These are phyloP conservation scores for Tylopilus sp. DNA, from an alignment of 768 basidiomycete genomes.

Conservation along the genomic window DNA sequence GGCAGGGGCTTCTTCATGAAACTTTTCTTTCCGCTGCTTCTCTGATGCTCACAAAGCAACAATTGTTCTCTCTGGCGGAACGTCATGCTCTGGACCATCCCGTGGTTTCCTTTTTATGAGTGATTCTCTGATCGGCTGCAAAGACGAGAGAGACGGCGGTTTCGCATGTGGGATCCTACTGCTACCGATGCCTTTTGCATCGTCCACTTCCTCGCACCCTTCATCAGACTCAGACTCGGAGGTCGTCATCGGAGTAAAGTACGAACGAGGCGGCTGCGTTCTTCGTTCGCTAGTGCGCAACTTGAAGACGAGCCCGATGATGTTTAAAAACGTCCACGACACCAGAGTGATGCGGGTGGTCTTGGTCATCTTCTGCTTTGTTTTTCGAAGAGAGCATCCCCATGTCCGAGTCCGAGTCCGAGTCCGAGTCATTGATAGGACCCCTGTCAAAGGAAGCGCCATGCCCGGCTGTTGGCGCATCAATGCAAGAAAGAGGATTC, in stretches of 20 bases:
- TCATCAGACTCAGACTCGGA: slow-evolving; percentile 9
- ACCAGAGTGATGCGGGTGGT: not conserved
- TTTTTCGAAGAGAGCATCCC: slow-evolving; percentile 10
- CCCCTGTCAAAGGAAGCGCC: not conserved
- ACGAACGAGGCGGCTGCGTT: not conserved
- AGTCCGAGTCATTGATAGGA: slow-evolving; percentile 4
- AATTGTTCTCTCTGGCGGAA: not conserved
- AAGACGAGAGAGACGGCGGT: slow-evolving; percentile 2
- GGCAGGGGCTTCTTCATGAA: slow-evolving; percentile 11
- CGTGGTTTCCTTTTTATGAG: slow-evolving; percentile 9
- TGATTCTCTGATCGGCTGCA: slow-evolving; percentile 12
- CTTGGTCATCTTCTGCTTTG: not conserved
- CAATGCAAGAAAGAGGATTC: slow-evolving; percentile 1
- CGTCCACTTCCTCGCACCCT: not conserved
- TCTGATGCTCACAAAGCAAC: slow-evolving; percentile 2
- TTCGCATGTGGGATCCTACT: slow-evolving; percentile 1
- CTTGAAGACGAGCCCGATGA: not conserved
- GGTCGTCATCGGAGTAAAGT: not conserved
- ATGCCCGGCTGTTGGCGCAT: not conserved
- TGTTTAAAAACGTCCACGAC: not conserved
- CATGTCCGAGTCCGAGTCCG: slow-evolving; percentile 14
- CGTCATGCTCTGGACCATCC: slow-evolving; percentile 2
- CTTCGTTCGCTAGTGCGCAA: not conserved
- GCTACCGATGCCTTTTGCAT: not conserved
- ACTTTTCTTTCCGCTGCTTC: slow-evolving; percentile 4